These are phyloP conservation scores for Salpingoeca rosetta DNA, from an alignment of 78 protist genomes.

Conservation along the genomic window DNA sequence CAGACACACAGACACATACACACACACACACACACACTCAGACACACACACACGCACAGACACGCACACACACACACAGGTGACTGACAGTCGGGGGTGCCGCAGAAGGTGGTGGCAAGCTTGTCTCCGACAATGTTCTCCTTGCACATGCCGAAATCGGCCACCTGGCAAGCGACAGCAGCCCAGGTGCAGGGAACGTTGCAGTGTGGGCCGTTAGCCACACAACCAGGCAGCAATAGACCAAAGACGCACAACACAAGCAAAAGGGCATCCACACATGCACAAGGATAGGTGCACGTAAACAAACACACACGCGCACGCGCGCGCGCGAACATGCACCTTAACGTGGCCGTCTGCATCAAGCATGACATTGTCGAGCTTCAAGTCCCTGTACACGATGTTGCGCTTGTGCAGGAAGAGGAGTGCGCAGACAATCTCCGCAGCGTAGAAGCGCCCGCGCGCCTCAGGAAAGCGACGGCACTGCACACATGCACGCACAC, in stretches of 20 bases:
- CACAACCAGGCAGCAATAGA: no score
- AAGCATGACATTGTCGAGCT: conserved; percentile 27
- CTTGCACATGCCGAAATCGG: conserved; percentile 29
- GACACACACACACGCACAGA: not conserved
- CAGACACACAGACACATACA: not conserved
- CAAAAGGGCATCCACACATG: no score
- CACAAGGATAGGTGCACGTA: no score
- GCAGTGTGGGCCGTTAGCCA: no score
- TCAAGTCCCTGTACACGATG: conserved; percentile 30
- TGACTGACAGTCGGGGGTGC: conserved; percentile 37
- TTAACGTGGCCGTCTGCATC: conserved; percentile 7
- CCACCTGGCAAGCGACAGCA: conserved; percentile 2
- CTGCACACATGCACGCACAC: no score
- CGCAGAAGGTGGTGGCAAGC: conserved; percentile 17
- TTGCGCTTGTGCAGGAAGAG: conserved; percentile 18
- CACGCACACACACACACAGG: not conserved
- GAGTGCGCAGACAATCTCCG: conserved; percentile 33
- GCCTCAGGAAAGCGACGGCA: conserved; percentile 1
- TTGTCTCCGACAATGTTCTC: not conserved
- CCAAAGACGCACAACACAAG: no score
- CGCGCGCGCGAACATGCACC: no score
- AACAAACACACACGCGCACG: no score
- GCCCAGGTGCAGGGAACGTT: no score
- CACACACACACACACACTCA: not conserved
- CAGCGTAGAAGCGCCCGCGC: conserved; percentile 27